Percentiles rank a stretch among this genome's conserved stretches.
Evolutionary conservation across 2,329 filamentous ascomycete genomes (phyloP).

Genomic region (Blastomyces gilchristii): DNA sequence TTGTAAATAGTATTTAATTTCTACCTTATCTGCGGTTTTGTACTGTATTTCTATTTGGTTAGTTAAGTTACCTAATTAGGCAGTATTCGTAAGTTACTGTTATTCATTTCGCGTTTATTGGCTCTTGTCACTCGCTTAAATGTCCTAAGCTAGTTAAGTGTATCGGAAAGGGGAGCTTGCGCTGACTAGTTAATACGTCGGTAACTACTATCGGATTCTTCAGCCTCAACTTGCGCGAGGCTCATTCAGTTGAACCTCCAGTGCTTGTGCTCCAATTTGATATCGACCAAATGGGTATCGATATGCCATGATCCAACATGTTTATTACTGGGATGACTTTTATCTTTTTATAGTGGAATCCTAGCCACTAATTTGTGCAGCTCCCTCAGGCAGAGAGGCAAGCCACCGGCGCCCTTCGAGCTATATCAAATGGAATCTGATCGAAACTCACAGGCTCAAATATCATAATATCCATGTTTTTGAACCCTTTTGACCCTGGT

Average conservation of each 20-base stretch:
- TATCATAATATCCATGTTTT: not conserved
- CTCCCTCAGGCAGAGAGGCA: not conserved
- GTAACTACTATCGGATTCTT: not conserved
- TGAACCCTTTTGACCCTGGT: constrained; percentile 1
- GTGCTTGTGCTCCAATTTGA: not conserved
- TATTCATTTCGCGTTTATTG: not conserved
- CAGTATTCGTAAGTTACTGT: no score
- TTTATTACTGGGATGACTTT: not conserved
- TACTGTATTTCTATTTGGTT: no score
- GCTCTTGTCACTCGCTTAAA: not conserved
- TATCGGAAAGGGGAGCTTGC: not conserved
- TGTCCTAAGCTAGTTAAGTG: not conserved
- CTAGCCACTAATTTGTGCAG: not conserved
- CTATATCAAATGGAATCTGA: constrained; percentile 12
- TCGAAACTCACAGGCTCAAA: constrained; percentile 11
- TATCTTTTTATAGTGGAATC: not conserved
- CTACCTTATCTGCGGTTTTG: no score
- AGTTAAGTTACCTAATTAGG: no score
- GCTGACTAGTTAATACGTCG: not conserved
- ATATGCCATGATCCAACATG: not conserved
- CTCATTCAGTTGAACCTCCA: not conserved
- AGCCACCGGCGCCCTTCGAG: not conserved
- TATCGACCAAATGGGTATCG: not conserved
- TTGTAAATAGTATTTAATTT: not conserved
- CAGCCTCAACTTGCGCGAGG: not conserved